Evolutionary conservation across 768 basidiomycete species (phyloP), one percentile per base, ranked within the genome.

Genomic region (Hortiboletus flavorubellus): DNA sequence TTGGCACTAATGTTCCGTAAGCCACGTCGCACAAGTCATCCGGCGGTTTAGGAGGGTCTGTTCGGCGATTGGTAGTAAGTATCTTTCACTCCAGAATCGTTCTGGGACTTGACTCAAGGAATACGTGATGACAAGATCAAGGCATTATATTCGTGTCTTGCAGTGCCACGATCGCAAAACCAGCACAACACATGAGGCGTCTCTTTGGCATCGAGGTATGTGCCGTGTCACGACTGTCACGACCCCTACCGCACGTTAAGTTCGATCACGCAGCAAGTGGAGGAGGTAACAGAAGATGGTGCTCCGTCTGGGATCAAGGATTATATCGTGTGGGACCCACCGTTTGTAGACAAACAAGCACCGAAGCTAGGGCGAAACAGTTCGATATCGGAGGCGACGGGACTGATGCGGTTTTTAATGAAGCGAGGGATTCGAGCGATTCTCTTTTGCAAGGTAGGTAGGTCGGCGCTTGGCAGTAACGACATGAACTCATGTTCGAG

Each of bases 161-260:
- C 65, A 93, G 89, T 57, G 93, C 93, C 35, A 96, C 93, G 0
- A 86, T 96, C 42, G 75, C 84, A 6, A 87, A 91, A 56, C 91
- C 93, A 7, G 70, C 72, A 37, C 71, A 79, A 51, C 89, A 93
- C 61, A 93, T 95, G 91, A 76, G 75, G 55, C 80, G 77, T 35
- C 79, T 96, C 42, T 89, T 91, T 61, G 87, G 87, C 21, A 71
- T 93, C 5, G 73, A 81, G 33, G 71, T 76, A 11, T 49, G 68
- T 51, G 15, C 35, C 38, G 14, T 41, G 21, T 39, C 16, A 7
- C 30, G 16, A 46, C 2, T 41, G 21, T 39, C 16, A 7, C 30
- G 16, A 46, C 2, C 30, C 12, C 0, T 42, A 30, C 15, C 43
- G 9, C 15, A 12, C 30, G 40, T 34, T 52, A 9, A 54, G 14